phyloP scores from a whole-genome alignment of 495 filamentous ascomycete species.

The Podospora comata region DNA sequence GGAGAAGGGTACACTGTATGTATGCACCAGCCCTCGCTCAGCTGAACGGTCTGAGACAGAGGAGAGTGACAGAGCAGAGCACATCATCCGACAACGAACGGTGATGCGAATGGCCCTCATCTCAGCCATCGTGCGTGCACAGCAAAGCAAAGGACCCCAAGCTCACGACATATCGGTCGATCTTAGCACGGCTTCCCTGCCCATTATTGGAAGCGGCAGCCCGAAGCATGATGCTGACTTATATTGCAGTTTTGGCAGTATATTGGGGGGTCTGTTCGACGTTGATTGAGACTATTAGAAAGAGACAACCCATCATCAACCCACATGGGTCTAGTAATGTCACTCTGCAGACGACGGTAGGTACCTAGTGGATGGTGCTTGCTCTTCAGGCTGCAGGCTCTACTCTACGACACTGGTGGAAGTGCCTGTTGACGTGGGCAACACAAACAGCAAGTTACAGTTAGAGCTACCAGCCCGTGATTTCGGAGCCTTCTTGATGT shows the following conservation, averaged over 20 bases:
- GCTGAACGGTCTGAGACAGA: background rate
- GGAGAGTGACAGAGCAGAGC: conserved; percentile 4
- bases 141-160: conserved; percentile 15
- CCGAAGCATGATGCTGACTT: conserved; percentile 14
- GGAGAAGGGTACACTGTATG: background rate
- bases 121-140: background rate
- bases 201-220: conserved; percentile 17
- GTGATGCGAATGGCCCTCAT: background rate
- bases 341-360: conserved; percentile 4
- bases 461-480: background rate
- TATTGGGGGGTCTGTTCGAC: conserved; percentile 4
- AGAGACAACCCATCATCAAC: background rate
- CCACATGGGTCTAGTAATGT: background rate
- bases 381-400: background rate
- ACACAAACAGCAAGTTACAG: background rate
- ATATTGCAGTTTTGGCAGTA: background rate
- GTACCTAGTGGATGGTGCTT: conserved; percentile 1
- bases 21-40: background rate
- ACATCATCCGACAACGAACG: background rate
- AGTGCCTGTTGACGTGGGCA: background rate
- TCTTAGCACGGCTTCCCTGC: conserved; percentile 29
- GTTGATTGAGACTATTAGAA: background rate
- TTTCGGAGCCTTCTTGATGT: background rate
- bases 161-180: conserved; percentile 25
- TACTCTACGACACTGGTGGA: background rate